Base-by-base conservation (phyloP, 106 monocot species). In the Ottelia alismoides region DNA sequence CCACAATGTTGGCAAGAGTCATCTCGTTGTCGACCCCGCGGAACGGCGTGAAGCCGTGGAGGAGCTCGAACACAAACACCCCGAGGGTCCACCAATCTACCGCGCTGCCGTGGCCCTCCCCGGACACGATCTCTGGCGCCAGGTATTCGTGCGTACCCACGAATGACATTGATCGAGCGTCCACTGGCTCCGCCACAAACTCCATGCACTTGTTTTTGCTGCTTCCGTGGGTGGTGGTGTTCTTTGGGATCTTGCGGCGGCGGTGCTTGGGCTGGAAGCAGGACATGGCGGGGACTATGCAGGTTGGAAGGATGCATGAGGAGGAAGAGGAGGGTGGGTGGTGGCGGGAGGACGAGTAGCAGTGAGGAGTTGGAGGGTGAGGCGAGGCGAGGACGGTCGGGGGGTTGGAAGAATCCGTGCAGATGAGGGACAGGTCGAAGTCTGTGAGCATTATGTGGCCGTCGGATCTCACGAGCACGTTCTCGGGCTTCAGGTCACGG, bases 51-150 rank as follows among this genome's bases (percentile, higher is more conserved):
- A 75, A 59, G 2, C 85, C 91, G 31, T 76, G 79, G 2, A 92
- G 20, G 4, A 92, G 75, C 81, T 92, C 91, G 65, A 78, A 92
- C 17, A 92, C 10, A 49, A 92, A 92, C 2, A 92, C 76, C 3
- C 91, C 91, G 47, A 85, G 85, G 2, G 91, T 85, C 91, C 91
- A 92, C 91, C 91, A 92, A 67, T 92, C 91, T 3, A 92, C 81
- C 11, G 65, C 85, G 45, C 58, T 76, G 25, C 85, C 85, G 60
- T 92, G 85, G 10, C 85, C 81, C 7, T 26, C 49, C 1, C 81
- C 60, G 48, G 53, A 43, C 20, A 78, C 58, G 20, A 92, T 60
- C 70, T 92, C 91, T 20, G 91, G 91, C 3, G 91, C 75, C 25
- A 85, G 56, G 68, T 92, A 92, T 65, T 92, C 91, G 59, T 92